phyloP scores from a whole-genome alignment of 148 eudicot species.

The Cornus kousa region DNA sequence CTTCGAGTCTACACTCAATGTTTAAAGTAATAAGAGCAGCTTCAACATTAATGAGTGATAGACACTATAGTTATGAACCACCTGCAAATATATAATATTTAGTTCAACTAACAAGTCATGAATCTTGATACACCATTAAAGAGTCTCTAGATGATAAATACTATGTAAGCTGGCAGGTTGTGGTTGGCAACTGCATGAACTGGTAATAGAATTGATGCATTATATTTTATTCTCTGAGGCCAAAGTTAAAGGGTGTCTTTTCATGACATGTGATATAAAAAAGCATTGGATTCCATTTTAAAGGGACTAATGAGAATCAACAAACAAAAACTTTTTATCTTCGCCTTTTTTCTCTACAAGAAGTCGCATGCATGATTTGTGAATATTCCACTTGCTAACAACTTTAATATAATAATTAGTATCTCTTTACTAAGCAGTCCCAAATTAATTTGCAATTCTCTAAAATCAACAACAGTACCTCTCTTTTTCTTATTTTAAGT shows the following conservation, averaged over 20 bases:
- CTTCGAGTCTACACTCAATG: not conserved
- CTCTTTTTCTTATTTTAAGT: too few species aligned
- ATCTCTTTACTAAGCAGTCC: too few species aligned
- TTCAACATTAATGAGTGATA: not conserved
- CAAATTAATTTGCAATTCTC: too few species aligned
- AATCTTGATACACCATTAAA: not conserved
- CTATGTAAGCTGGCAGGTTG: not conserved
- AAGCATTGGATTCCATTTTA: conserved; percentile 17
- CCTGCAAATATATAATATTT: not conserved
- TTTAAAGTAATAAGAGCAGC: too few species aligned
- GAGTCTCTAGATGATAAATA: not conserved
- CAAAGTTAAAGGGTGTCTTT: not conserved
- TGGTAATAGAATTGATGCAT: not conserved
- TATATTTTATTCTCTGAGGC: too few species aligned
- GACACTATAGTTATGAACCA: not conserved
- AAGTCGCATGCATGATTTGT: too few species aligned
- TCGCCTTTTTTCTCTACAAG: not conserved
- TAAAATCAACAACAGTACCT: too few species aligned
- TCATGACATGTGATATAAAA: not conserved
- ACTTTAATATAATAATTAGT: too few species aligned
- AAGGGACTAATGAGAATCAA: not conserved
- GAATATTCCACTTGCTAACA: too few species aligned
- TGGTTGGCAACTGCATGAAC: not conserved
- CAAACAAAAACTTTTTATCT: not conserved
- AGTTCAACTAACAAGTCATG: not conserved